Evolutionary conservation across 257 asterid species (phyloP), one percentile per base, ranked within the genome.

Genomic region (Datura wrightii): DNA sequence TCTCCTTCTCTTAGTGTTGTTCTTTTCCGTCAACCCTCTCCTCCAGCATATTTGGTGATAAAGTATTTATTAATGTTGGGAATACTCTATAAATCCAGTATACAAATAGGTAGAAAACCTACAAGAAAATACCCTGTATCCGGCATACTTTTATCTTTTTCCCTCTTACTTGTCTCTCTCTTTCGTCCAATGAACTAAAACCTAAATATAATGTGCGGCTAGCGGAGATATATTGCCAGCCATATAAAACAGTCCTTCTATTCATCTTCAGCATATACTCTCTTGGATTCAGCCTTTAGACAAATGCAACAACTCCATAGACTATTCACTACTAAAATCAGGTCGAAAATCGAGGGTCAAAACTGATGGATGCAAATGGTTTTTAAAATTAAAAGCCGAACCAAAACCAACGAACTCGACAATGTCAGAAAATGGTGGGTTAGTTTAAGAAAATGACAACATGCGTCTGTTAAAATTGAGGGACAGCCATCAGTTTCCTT

Each of bases 21-120:
- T 24, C 58, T 39, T n/a, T 42, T 52, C 53, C 2, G n/a, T 18
- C 55, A 44, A n/a, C 42, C 6, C 41, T 46, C 80, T 44, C 80
- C 80, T 72, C 80, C 80, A 13, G 18, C 80, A 46, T 19, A 72
- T 46, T 5, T 24, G 19, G 56, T 69, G 52, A 39, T 3, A 1
- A 39, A 46, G 44, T 18, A 39, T 14, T 39, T 37, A 37, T 18
- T 69, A 37, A 46, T 72, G n/a, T 72, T 44, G 2, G 79, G n/a
- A 48, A 24, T 10, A 19, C 58, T 19, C 59, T 34, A 19, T 72
- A 71, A 8, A 42, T 8, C 3, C 34, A 41, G 34, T 70, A 7
- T 60, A 70, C 36, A 44, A 70, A 70, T 41, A 18, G 36, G 79
- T 70, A 70, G 50, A 41, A 44, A 16, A 41, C 37, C 80, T 71